Evolutionary conservation across 768 basidiomycete genomes (phyloP).

Genomic region (Xerocomus spinulosus): DNA sequence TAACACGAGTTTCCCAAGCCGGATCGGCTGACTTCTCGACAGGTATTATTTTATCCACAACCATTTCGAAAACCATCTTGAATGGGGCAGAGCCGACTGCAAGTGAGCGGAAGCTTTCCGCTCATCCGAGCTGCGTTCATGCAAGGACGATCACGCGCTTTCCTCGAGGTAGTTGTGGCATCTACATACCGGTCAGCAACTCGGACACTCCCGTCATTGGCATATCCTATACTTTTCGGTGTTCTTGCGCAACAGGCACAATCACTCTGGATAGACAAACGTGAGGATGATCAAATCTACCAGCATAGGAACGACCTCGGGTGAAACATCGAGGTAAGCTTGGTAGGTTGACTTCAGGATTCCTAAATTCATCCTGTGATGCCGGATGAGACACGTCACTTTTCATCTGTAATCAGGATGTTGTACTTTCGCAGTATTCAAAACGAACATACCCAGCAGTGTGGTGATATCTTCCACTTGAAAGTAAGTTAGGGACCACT

Average conservation of each 20-base stretch:
- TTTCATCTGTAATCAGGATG: not conserved
- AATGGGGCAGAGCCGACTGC: too few relatives aligned
- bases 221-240: too few relatives aligned
- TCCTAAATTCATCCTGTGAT: not conserved
- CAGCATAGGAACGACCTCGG: constrained; percentile 4
- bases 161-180: too few relatives aligned
- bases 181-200: too few relatives aligned
- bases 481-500: constrained; percentile 24
- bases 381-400: not conserved
- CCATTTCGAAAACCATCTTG: too few relatives aligned
- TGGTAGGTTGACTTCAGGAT: not conserved
- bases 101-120: too few relatives aligned
- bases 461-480: constrained; percentile 21
- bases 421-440: too few relatives aligned
- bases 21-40: too few relatives aligned
- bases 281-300: constrained; percentile 14
- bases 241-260: not conserved
- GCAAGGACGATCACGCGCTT: too few relatives aligned
- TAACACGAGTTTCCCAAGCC: not conserved
- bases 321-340: constrained; percentile 10
- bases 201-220: too few relatives aligned
- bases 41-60: too few relatives aligned
- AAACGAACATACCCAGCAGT: constrained; percentile 13
- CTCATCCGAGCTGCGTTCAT: too few relatives aligned
- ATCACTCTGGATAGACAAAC: constrained; percentile 10